A percentile compares a stretch with the other conserved stretches of the same genome.
Conservation (phyloP, 2,329 filamentous ascomycete genomes). For the Penicillium sp. region DNA sequence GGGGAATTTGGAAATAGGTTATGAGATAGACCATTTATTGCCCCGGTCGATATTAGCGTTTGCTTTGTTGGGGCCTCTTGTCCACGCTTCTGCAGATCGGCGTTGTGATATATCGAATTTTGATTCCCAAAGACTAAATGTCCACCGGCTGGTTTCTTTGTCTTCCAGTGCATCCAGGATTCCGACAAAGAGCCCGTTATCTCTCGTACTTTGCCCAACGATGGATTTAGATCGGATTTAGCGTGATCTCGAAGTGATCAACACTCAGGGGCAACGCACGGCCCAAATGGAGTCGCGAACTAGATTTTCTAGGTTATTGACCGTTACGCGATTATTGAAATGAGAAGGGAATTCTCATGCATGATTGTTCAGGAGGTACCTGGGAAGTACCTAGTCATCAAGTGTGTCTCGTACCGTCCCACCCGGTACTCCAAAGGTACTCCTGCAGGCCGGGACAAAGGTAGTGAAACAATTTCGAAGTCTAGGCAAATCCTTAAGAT, state of each 20-base stretch:
- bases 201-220: not conserved
- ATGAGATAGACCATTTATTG: not conserved
- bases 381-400: no score
- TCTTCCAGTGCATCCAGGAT: no score
- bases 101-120: constrained; percentile 8
- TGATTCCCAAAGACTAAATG: constrained; percentile 3
- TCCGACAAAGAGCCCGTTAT: not conserved
- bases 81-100: constrained; percentile 5
- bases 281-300: constrained; percentile 1
- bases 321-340: constrained; percentile 3
- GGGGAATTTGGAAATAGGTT: not conserved
- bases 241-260: constrained; percentile 6
- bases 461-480: not conserved
- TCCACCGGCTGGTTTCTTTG: no score
- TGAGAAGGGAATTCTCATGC: not conserved
- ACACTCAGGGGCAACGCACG: constrained; percentile 12
- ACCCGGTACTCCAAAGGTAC: not conserved
- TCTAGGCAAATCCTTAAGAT: not conserved
- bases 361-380: not conserved
- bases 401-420: no score
- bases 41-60: not conserved
- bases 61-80: not conserved
- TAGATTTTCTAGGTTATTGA: not conserved
- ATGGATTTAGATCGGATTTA: not conserved
- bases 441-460: not conserved